Percentiles rank a stretch among this genome's conserved stretches.
These are phyloP conservation scores for Draba incana DNA, from an alignment of 345 rosid species.

Conservation along the genomic window DNA sequence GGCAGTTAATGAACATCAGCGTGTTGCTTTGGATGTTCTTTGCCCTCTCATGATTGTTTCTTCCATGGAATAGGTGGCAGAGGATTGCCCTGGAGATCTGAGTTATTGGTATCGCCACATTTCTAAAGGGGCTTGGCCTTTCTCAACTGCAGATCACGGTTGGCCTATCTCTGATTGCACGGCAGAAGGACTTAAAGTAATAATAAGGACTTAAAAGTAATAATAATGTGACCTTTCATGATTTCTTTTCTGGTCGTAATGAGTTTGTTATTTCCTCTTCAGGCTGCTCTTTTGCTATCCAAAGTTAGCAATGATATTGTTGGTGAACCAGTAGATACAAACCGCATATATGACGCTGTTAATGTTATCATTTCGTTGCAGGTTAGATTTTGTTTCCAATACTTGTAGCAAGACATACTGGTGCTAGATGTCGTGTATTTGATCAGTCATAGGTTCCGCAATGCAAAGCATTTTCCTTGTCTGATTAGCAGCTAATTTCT, in stretches of 20 bases:
- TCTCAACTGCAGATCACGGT: slow-evolving; percentile 96
- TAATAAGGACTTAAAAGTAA: slow-evolving; percentile 79
- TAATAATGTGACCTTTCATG: slow-evolving; percentile 13
- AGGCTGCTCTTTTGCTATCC: slow-evolving; percentile 80
- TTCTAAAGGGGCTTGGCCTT: slow-evolving; percentile 99
- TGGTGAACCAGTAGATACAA: slow-evolving; percentile 72
- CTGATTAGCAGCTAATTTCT: slow-evolving; percentile 33
- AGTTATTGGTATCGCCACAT: slow-evolving; percentile 88
- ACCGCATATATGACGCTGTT: slow-evolving; percentile 72
- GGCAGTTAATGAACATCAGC: slow-evolving; percentile 12
- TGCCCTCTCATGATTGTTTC: slow-evolving; percentile 7
- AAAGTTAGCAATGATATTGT: slow-evolving; percentile 73
- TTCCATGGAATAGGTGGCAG: slow-evolving; percentile 59
- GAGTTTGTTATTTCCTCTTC: slow-evolving; percentile 34
- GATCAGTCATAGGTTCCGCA: background rate
- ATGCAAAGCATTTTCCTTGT: slow-evolving; percentile 1
- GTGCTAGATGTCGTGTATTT: slow-evolving; percentile 11
- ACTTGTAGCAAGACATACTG: slow-evolving; percentile 7
- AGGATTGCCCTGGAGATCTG: slow-evolving; percentile 87
- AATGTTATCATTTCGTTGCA: slow-evolving; percentile 87
- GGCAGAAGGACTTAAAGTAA: slow-evolving; percentile 92
- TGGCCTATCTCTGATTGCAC: slow-evolving; percentile 99
- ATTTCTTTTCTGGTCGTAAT: slow-evolving; percentile 28
- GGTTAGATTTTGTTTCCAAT: slow-evolving; percentile 50
- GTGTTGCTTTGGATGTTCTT: slow-evolving; percentile 16